Percentiles rank a stretch among this genome's conserved stretches.
phyloP scores from a whole-genome alignment of 495 filamentous ascomycete genomes.

The Penicillium riverlandense region DNA sequence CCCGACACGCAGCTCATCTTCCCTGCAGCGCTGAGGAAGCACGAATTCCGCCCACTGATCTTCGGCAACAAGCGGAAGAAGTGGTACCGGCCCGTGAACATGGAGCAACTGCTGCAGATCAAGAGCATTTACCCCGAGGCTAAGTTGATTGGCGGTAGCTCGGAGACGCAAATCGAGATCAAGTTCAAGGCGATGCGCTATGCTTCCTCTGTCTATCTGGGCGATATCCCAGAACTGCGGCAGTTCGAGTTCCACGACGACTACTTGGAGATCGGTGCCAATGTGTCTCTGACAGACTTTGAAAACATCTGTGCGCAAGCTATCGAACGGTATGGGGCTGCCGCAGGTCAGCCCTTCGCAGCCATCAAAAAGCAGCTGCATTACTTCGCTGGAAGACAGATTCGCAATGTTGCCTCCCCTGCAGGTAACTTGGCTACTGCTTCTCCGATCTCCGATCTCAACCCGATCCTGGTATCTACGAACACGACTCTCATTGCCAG shows the following conservation, averaged over 20 bases:
- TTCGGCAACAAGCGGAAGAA: slow-evolving; percentile 93
- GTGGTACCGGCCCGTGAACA: slow-evolving; percentile 85
- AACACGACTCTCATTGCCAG: slow-evolving; percentile 76
- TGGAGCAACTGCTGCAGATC: slow-evolving; percentile 85
- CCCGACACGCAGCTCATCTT: slow-evolving; percentile 95
- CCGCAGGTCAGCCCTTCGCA: slow-evolving; percentile 55
- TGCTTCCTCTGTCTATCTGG: slow-evolving; percentile 80
- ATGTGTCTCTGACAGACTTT: slow-evolving; percentile 78
- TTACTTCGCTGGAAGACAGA: slow-evolving; percentile 95
- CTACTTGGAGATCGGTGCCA: slow-evolving; percentile 81
- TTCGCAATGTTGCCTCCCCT: slow-evolving; percentile 92
- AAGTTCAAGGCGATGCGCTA: slow-evolving; percentile 97
- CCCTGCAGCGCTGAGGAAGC: slow-evolving; percentile 73
- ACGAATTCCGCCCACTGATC: slow-evolving; percentile 71
- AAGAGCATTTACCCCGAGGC: slow-evolving; percentile 78
- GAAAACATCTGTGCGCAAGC: slow-evolving; percentile 60
- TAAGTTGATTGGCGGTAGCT: slow-evolving; percentile 93
- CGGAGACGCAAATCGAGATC: slow-evolving; percentile 95
- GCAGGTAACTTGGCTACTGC: slow-evolving; percentile 94
- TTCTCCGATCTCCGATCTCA: slow-evolving; percentile 92
- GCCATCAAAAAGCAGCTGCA: slow-evolving; percentile 45
- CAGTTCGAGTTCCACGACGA: slow-evolving; percentile 74
- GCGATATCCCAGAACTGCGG: slow-evolving; percentile 83
- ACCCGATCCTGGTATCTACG: slow-evolving; percentile 87
- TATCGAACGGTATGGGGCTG: slow-evolving; percentile 68